Conservation (phyloP, 345 rosid genomes). For the Bretschneidera sinensis region DNA sequence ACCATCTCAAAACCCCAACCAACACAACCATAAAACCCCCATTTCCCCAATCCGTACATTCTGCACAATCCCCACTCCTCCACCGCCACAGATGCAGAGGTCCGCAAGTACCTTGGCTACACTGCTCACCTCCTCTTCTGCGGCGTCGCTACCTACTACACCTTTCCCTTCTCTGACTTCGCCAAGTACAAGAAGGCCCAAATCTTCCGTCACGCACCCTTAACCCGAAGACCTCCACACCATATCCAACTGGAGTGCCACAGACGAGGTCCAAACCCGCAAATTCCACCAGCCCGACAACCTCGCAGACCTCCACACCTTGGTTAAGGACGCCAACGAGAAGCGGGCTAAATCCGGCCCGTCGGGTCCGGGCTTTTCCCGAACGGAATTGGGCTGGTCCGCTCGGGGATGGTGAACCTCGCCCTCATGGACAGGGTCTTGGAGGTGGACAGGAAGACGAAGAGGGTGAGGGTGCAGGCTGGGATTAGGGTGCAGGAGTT, state of each 20-base stretch:
- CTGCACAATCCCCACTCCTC: slow-evolving; percentile 33
- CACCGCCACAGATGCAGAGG: slow-evolving; percentile 52
- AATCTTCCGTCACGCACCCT: slow-evolving; percentile 82
- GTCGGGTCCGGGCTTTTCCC: slow-evolving; percentile 95
- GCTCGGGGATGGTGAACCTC: slow-evolving; percentile 88
- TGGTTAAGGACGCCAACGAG: slow-evolving; percentile 59
- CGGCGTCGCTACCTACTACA: slow-evolving; percentile 84
- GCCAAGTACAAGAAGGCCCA: slow-evolving; percentile 94
- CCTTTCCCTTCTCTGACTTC: slow-evolving; percentile 70
- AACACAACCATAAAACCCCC: slow-evolving; percentile 20
- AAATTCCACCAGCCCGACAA: slow-evolving; percentile 80
- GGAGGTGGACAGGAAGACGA: slow-evolving; percentile 79
- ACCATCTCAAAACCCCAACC: slow-evolving; percentile 14
- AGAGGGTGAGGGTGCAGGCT: slow-evolving; percentile 74
- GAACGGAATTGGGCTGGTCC: slow-evolving; percentile 82
- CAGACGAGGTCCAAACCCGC: slow-evolving; percentile 97
- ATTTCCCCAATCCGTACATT: slow-evolving; percentile 33
- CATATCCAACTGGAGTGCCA: slow-evolving; percentile 95
- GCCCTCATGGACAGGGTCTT: slow-evolving; percentile 80
- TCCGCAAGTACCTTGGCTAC: slow-evolving; percentile 81
- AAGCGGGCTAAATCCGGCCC: slow-evolving; percentile 62
- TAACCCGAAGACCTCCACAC: slow-evolving; percentile 94
- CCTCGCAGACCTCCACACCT: slow-evolving; percentile 53
- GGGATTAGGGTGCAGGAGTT: slow-evolving; percentile 88
- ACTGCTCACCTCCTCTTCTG: slow-evolving; percentile 71